Evolutionary conservation across 2,329 filamentous ascomycete species (phyloP).

Genomic region (Pestalotiopsis sp.): DNA sequence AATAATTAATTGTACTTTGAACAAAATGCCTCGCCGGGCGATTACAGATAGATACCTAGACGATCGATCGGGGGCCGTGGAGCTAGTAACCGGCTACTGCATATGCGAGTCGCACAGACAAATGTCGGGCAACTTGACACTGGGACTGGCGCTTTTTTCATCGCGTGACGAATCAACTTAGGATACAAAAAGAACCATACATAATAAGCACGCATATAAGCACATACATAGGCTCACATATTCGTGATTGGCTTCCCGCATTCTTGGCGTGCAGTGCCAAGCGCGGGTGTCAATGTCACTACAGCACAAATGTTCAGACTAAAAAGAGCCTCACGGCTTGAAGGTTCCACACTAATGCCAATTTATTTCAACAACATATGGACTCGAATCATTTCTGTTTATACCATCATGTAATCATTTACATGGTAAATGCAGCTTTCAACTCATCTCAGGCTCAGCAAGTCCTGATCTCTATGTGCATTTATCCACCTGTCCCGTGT

Average conservation of each 20-base stretch:
- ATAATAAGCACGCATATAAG: background rate
- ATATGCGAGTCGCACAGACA: background rate
- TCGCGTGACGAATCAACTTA: background rate
- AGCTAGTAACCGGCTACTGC: background rate
- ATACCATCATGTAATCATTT: no score
- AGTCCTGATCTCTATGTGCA: no score
- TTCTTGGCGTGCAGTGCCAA: slow-evolving; percentile 2
- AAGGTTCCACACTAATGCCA: background rate
- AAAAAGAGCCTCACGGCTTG: background rate
- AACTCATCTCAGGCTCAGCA: no score
- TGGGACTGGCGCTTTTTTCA: no score
- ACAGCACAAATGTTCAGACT: background rate
- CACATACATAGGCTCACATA: background rate
- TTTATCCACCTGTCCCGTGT: no score
- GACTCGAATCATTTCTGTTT: no score
- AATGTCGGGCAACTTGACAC: background rate
- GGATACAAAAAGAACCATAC: background rate
- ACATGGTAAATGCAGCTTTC: no score
- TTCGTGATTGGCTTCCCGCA: background rate
- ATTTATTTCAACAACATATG: no score
- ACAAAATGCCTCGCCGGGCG: background rate
- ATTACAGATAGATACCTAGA: background rate
- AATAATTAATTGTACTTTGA: background rate
- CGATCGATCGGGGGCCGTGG: background rate
- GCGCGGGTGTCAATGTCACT: background rate